Base-by-base conservation (phyloP, 352 stramenopile genomes). In the Phytophthora ramorum region DNA sequence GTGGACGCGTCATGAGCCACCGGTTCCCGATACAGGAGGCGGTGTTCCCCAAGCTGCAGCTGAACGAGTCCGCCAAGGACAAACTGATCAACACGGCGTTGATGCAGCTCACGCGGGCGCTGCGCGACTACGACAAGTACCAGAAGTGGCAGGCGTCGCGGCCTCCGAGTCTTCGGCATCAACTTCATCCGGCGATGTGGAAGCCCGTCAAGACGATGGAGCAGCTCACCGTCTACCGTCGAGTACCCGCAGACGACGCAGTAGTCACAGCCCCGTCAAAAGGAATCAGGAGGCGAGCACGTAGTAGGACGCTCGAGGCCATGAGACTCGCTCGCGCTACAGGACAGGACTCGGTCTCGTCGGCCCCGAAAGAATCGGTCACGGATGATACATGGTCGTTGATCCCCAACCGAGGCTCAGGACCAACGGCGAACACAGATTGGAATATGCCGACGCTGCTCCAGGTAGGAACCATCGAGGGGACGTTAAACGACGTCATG, bases 401-500 rank as follows among this genome's bases (percentile, higher is more conserved):
- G 56, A 44, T 66, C 12, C 65, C 45, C 0, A 68, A 28, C 22
- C 65, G 59, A 58, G 38, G 45, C 14, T 65, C 54, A 7, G 47
- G 40, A 12, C 53, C 46, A 13, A n/a, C 50, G 16, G 45, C 53
- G 16, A 66, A 26, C 22, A 60, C 48, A 19, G 68, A 74, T 14
- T 72, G 68, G 68, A 68, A 10, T 7, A 75, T 85, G 64, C 74
- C 68, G 5, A 75, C 66, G 26, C 55, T 85, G 43, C 48, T 78
- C 14, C 67, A 76, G 38, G 59, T 82, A 14, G 78, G 78, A 47
- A 83, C 71, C 6, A 67, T 83, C 22, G 69, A 79, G 9, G 78
- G 78, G 4, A 71, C 76, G 7, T 44, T 87, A 16, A 69, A 87
- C 30, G 78, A 87, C 56, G 69, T 85, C 58, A 75, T 87, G 75